Percentiles rank a stretch among this genome's conserved stretches.
Conservation (phyloP, 495 filamentous ascomycete species). For the Apodospora peruviana region DNA sequence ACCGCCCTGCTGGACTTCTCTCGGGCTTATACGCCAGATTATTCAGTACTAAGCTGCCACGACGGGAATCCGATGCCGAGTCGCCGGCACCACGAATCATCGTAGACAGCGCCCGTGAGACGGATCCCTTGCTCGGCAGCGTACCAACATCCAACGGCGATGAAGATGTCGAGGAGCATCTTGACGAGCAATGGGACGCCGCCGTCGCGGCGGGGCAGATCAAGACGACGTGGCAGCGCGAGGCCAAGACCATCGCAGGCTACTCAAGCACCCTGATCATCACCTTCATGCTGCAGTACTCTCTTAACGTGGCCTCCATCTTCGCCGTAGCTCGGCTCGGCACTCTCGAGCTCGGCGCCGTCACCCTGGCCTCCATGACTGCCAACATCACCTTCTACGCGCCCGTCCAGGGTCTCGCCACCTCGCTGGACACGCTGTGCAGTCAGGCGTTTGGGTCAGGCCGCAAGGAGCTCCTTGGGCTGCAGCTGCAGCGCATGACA, state of each 20-base stretch:
- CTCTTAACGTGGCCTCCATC: constrained; percentile 63
- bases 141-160: not conserved
- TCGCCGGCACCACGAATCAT: constrained; percentile 14
- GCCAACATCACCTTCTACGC: constrained; percentile 71
- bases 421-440: constrained; percentile 68
- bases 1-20: constrained; percentile 14
- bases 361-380: constrained; percentile 63
- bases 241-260: constrained; percentile 59
- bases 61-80: constrained; percentile 25
- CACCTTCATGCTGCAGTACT: constrained; percentile 71
- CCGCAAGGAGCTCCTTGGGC: constrained; percentile 60
- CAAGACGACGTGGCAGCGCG: constrained; percentile 80
- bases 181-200: constrained; percentile 69
- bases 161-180: constrained; percentile 22
- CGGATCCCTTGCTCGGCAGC: constrained; percentile 30
- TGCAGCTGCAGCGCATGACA: constrained; percentile 67
- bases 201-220: constrained; percentile 71
- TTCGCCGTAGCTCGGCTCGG: constrained; percentile 63
- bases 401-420: constrained; percentile 65
- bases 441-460: constrained; percentile 72
- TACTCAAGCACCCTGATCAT: constrained; percentile 58
- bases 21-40: constrained; percentile 32
- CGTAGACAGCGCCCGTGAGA: constrained; percentile 28
- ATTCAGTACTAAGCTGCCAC: constrained; percentile 43
- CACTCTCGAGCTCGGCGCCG: constrained; percentile 58